Percentiles rank a stretch among this genome's conserved stretches.
Conservation (phyloP, 1,284 basidiomycete genomes). For the Kalmanozyma brasiliensis region DNA sequence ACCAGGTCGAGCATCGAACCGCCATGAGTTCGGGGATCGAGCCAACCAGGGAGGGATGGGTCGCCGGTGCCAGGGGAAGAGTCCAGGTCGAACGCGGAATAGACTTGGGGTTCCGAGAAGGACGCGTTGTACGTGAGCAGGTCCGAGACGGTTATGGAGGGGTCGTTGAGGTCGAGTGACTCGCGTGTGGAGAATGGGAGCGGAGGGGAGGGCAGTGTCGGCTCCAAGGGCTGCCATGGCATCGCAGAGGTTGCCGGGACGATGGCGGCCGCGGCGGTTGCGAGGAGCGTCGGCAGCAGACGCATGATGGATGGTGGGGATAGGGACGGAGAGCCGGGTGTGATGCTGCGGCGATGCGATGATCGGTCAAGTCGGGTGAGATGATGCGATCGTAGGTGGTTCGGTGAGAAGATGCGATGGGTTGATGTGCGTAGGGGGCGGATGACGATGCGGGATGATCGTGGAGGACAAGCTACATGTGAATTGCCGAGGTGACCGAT, state of each 20-base stretch:
- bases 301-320: slow-evolving; percentile 16
- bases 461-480: too few relatives aligned
- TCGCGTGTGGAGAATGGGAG: slow-evolving; percentile 20
- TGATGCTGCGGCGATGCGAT: too few relatives aligned
- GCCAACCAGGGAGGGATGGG: slow-evolving; percentile 51
- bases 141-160: slow-evolving; percentile 21
- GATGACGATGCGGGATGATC: too few relatives aligned
- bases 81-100: slow-evolving; percentile 41
- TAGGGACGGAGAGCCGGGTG: not conserved
- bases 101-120: slow-evolving; percentile 44
- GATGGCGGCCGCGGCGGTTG: not conserved
- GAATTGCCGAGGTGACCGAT: too few relatives aligned
- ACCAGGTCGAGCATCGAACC: slow-evolving; percentile 68
- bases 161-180: slow-evolving; percentile 32
- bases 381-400: too few relatives aligned
- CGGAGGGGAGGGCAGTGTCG: too few relatives aligned
- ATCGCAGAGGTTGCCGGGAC: slow-evolving; percentile 7
- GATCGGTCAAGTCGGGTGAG: not conserved
- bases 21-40: slow-evolving; percentile 44
- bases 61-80: slow-evolving; percentile 35
- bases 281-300: slow-evolving; percentile 2
- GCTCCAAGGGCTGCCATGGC: slow-evolving; percentile 33
- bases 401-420: too few relatives aligned
- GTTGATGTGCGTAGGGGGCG: too few relatives aligned
- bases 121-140: slow-evolving; percentile 31